Evolutionary conservation across 2,329 filamentous ascomycete genomes (phyloP).

Genomic region (Hymenoscyphus fraxineus): DNA sequence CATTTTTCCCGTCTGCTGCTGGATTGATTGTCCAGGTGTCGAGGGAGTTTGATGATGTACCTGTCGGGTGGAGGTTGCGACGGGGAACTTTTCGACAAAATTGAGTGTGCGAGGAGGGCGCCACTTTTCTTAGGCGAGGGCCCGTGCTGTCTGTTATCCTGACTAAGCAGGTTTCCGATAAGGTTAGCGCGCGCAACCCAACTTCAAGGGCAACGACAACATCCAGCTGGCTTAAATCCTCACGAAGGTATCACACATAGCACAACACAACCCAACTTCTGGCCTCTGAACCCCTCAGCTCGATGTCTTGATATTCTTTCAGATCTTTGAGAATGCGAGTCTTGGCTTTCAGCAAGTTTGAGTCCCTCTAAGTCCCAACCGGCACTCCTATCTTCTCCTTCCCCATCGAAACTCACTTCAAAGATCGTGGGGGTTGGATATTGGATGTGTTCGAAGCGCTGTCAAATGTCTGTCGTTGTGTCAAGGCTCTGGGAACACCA

Average conservation of each 20-base stretch:
- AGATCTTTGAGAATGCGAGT: not conserved
- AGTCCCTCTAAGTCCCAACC: not conserved
- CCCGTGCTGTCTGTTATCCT: not conserved
- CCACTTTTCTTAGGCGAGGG: not conserved
- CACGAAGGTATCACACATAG: not conserved
- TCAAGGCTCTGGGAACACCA: not conserved
- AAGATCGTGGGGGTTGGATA: not conserved
- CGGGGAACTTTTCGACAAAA: not conserved
- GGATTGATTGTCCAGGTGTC: conserved; percentile 7
- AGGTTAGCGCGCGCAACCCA: not conserved
- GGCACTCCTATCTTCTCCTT: not conserved
- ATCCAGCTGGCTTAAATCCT: not conserved
- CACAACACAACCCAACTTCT: not conserved
- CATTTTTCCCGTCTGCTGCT: conserved; percentile 16
- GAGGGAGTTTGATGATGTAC: not conserved
- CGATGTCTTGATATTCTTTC: not conserved
- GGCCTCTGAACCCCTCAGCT: not conserved
- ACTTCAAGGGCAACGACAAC: not conserved
- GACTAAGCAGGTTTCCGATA: not conserved
- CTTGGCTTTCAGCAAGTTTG: not conserved
- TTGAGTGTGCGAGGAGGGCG: not conserved
- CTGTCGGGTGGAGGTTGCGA: not conserved
- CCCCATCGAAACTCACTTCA: not conserved
- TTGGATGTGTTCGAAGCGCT: not conserved
- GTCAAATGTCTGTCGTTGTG: not conserved